These are phyloP conservation scores for Amylocystis lapponica DNA, from an alignment of 768 basidiomycete genomes.

Conservation along the genomic window DNA sequence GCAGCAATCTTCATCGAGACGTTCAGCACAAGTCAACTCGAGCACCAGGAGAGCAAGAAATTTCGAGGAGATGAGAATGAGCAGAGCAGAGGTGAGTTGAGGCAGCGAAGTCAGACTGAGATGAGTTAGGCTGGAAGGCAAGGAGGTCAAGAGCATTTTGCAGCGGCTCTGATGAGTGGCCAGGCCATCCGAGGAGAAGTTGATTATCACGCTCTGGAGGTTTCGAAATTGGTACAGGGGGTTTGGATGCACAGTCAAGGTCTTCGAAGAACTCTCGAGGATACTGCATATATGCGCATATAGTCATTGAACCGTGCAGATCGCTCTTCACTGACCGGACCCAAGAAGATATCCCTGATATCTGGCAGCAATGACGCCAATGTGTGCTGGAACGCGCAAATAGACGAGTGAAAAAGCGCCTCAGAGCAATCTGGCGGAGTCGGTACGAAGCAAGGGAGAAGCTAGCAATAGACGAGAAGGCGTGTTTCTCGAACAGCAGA, in stretches of 20 bases:
- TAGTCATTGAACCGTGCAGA: constrained; percentile 4
- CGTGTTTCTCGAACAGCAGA: constrained; percentile 11
- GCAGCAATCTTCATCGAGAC: constrained; percentile 54
- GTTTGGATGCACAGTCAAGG: constrained; percentile 2
- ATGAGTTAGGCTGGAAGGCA: constrained; percentile 35
- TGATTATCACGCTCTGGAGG: constrained; percentile 11
- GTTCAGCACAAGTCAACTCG: constrained; percentile 53
- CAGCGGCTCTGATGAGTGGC: constrained; percentile 16
- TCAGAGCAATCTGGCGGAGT: constrained; percentile 24
- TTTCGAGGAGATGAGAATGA: constrained; percentile 38
- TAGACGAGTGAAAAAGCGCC: constrained; percentile 21
- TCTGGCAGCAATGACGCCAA: constrained; percentile 11
- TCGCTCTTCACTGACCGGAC: constrained; percentile 19
- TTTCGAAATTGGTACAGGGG: constrained; percentile 5
- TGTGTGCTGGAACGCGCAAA: constrained; percentile 9
- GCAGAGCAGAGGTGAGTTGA: constrained; percentile 45
- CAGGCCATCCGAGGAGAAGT: constrained; percentile 19
- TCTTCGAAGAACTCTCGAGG: constrained; percentile 11
- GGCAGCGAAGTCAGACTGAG: constrained; percentile 52
- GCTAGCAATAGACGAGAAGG: constrained; percentile 20
- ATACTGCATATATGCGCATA: constrained; percentile 18
- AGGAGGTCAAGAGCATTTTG: constrained; percentile 16
- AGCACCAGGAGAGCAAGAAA: constrained; percentile 45
- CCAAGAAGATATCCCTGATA: constrained; percentile 19
- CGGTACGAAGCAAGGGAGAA: constrained; percentile 23